These are phyloP conservation scores for Tulasnella sp. DNA, from an alignment of 768 basidiomycete genomes.

Conservation along the genomic window DNA sequence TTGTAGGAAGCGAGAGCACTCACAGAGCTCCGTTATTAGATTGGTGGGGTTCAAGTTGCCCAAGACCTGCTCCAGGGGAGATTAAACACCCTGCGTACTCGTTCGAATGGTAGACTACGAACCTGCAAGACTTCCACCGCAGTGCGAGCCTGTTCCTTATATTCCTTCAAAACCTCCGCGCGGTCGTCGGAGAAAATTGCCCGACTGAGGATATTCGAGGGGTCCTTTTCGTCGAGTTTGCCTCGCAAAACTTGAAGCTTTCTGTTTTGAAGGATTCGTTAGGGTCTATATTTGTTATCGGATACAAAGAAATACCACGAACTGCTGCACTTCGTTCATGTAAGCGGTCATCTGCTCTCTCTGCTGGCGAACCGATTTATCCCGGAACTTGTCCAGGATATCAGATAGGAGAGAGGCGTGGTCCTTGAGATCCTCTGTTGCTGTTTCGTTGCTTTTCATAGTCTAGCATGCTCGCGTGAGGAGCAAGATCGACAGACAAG, in stretches of 20 bases:
- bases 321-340: background rate
- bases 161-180: background rate
- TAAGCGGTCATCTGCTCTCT: background rate
- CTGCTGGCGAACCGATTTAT: background rate
- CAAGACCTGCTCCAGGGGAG: background rate
- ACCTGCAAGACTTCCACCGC: background rate
- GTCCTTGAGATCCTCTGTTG: background rate
- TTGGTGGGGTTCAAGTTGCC: background rate
- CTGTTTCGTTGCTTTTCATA: background rate
- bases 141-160: background rate
- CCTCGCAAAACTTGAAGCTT: background rate
- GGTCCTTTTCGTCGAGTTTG: background rate
- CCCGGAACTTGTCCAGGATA: background rate
- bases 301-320: background rate
- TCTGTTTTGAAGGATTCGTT: background rate
- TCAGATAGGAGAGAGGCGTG: background rate
- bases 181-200: background rate
- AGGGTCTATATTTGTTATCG: background rate
- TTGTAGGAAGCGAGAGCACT: background rate
- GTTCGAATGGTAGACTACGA: background rate
- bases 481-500: too few relatives aligned
- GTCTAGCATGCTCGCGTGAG: background rate
- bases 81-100: background rate
- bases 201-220: background rate
- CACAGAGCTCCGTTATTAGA: background rate